Evolutionary conservation across 108 stramenopile species (phyloP).

Genomic region (Cyclostephanos tholiformis): DNA sequence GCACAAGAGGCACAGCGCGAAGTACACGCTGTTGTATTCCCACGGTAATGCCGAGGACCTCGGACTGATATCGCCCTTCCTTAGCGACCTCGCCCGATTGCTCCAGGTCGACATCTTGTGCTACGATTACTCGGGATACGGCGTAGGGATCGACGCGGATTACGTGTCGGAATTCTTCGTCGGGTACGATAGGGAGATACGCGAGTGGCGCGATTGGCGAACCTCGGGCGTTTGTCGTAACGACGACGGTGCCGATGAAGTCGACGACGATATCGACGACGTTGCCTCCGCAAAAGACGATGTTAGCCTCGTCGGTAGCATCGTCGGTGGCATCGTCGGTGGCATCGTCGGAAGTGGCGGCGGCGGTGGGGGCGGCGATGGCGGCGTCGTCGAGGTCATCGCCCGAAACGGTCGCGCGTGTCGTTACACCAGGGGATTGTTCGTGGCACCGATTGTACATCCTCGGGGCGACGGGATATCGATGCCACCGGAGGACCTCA

Average conservation of each 20-base stretch:
- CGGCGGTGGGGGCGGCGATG: not conserved
- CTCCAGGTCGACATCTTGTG: constrained; percentile 79
- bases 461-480: not conserved
- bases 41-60: constrained; percentile 72
- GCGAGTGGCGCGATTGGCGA: constrained; percentile 23
- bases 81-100: constrained; percentile 45
- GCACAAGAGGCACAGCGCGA: not conserved
- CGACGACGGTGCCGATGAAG: not conserved
- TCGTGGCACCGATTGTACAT: constrained; percentile 42
- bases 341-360: not conserved
- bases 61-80: constrained; percentile 50
- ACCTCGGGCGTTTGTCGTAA: no score
- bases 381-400: not conserved
- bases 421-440: constrained; percentile 5
- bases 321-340: not conserved
- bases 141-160: constrained; percentile 34
- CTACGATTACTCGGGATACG: constrained; percentile 88
- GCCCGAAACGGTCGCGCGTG: not conserved
- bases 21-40: constrained; percentile 52
- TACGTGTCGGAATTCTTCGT: constrained; percentile 14
- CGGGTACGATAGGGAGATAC: constrained; percentile 26
- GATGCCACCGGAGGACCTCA: not conserved
- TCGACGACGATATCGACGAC: not conserved
- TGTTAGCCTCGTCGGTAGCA: no score
- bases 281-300: no score